Evolutionary conservation across 108 stramenopile species (phyloP), one percentile per base, ranked within the genome.

Genomic region (Seminavis robusta): DNA sequence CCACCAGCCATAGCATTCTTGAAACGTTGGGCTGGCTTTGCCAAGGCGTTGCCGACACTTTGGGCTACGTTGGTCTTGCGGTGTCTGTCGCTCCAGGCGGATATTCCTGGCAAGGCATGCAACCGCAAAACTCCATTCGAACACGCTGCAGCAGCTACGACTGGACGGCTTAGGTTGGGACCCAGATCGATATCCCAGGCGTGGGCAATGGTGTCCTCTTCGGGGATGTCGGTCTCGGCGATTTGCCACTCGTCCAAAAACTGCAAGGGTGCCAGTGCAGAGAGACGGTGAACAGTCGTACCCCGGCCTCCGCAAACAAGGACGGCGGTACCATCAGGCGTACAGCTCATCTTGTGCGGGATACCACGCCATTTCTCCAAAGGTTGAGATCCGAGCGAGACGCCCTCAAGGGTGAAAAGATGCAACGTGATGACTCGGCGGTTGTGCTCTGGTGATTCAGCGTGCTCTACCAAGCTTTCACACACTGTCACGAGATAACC

Each of bases 151-250:
- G 88, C 94, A 16, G 82, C 88, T 16, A 90, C 79, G 7, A 91
- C 84, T 3, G 94, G 94, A n/a, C 92, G 73, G 50, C 76, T 76
- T 31, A 83, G 32, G 2, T 83, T 85, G 25, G 94, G 94, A 17
- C 94, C 90, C 30, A 94, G 83, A 56, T 94, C 94, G n/a, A 90
- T 48, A 62, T 94, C 94, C 21, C 59, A 73, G 8, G 76, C 78
- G 13, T 52, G 63, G 3, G 77, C 63, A 1, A 72, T 45, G 5
- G 39, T 25, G 19, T 61, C 49, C 21, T 43, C 19, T 11, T 47
- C 44, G 16, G 27, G 19, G 9, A 77, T 30, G 24, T 74, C 81
- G n/a, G 63, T 50, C 47, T 81, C 93, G 7, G 81, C 71, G 13
- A 92, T 51, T 21, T 71, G 74, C 94, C 94, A 94, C 59, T 86